Evolutionary conservation across 2,329 filamentous ascomycete genomes (phyloP), one percentile per base, ranked within the genome.

Genomic region (Exophiala spinifera): DNA sequence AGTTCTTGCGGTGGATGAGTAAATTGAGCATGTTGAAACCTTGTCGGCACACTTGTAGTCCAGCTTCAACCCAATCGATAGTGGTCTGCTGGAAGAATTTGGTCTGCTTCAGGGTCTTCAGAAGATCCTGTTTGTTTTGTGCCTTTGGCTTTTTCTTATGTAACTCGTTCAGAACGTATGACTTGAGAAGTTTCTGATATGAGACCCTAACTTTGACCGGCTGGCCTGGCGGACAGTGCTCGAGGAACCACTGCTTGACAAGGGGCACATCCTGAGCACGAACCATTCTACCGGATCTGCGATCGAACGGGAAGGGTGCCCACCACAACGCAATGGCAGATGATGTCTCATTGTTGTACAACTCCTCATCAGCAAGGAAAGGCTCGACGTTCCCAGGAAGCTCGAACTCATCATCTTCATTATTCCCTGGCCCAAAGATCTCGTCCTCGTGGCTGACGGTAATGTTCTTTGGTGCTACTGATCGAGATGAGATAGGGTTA

Each of bases 1-100:
- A 76, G 71, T 99, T 99, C 79, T 99, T 99, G 66, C 94, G 87
- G 69, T 99, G 94, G 63, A 99, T 99, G 63, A 99, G 78, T 49
- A 99, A 79, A 67, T 99, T 99, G 56, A 99, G 79, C 92, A 99
- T 99, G 75, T 99, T 99, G 79, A 96, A 99, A 51, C 94, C 94
- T 70, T 99, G 94, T 47, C 94, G 85, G 71, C 94, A 99, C 59
- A 99, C 94, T 75, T 99, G 95, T 67, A 99, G 80, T 75, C 95
- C 94, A 64, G 95, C 94, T 76, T 99, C 94, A 39, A 99, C 94
- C 94, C 94, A 99, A 70, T 99, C 94, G 61, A 99, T 97, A 7
- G 90, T 96, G 2, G 94, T 99, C 73, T 97, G 94, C 73, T 99
- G 95, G 80, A 99, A 99, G 76, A 99, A 99, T 68, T 99, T 99